Percentiles rank a stretch among this genome's conserved stretches.
Conservation (phyloP, 2,329 filamentous ascomycete genomes). For the Diaporthe eres region DNA sequence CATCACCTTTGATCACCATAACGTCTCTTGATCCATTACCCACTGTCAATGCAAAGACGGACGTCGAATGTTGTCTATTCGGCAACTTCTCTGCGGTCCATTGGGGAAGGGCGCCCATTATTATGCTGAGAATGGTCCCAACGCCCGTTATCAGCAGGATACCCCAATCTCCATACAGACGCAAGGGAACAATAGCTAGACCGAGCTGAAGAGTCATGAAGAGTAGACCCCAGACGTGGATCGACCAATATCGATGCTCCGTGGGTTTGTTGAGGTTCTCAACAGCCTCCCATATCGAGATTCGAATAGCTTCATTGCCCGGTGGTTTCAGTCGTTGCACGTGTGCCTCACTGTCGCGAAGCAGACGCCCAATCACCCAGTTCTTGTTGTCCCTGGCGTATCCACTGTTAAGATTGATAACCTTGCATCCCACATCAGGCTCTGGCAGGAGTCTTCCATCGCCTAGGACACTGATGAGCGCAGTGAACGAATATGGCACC, state of each 20-base stretch:
- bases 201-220: constrained; percentile 50
- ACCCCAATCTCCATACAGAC: constrained; percentile 53
- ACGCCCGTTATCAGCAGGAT: constrained; percentile 56
- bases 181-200: constrained; percentile 53
- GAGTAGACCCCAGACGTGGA: constrained; percentile 44
- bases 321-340: background rate
- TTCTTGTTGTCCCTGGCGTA: constrained; percentile 42
- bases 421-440: constrained; percentile 43
- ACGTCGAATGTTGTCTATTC: constrained; percentile 49
- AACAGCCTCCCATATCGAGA: constrained; percentile 47
- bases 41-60: constrained; percentile 53
- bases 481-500: constrained; percentile 44
- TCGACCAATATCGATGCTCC: constrained; percentile 39
- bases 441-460: constrained; percentile 43
- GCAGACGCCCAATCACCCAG: constrained; percentile 40
- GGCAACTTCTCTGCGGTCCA: constrained; percentile 61
- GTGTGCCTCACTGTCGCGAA: constrained; percentile 38
- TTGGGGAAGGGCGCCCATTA: constrained; percentile 55
- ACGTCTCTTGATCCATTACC: constrained; percentile 59
- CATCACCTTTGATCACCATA: constrained; percentile 54
- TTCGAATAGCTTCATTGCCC: constrained; percentile 35
- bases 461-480: constrained; percentile 42
- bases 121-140: constrained; percentile 55
- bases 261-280: constrained; percentile 46
- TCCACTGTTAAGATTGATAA: constrained; percentile 45